Conservation (phyloP, 225 moss, liverwort and hornwort genomes). For the Physcomitrium patens region DNA sequence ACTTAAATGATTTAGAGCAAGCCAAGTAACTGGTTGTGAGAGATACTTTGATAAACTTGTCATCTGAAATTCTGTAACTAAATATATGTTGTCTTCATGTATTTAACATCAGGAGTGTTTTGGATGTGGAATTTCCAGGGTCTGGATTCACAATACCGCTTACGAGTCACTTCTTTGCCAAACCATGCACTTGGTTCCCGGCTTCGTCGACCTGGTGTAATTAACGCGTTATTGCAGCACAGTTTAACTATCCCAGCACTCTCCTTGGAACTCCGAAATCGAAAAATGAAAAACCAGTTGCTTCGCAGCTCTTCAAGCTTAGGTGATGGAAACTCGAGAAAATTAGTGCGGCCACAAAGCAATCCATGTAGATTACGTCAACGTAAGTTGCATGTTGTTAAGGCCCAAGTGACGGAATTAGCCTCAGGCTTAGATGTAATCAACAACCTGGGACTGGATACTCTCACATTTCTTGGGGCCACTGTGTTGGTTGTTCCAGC, state of each 20-base stretch:
- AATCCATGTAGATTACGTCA: constrained; percentile 11
- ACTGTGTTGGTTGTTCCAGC: constrained; percentile 88
- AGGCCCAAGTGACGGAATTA: constrained; percentile 70
- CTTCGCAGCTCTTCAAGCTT: constrained; percentile 29
- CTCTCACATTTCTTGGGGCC: constrained; percentile 90
- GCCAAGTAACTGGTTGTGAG: background rate
- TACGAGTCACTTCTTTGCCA: background rate
- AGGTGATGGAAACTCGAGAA: constrained; percentile 17
- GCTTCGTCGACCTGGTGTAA: background rate
- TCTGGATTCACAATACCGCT: constrained; percentile 34
- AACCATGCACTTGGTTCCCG: background rate
- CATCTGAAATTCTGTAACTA: background rate
- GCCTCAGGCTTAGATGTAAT: constrained; percentile 90
- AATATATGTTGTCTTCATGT: background rate
- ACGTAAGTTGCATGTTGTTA: constrained; percentile 27
- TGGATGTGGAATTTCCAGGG: constrained; percentile 30
- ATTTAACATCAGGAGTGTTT: background rate
- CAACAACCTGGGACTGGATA: constrained; percentile 83
- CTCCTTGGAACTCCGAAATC: constrained; percentile 17
- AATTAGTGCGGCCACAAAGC: constrained; percentile 19
- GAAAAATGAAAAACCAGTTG: constrained; percentile 11
- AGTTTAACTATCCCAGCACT: constrained; percentile 15
- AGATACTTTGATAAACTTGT: background rate
- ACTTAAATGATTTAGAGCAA: background rate
- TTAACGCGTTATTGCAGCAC: background rate